These are phyloP conservation scores for Kuraishia cidri DNA, from an alignment of 805 yeast species.

Conservation along the genomic window DNA sequence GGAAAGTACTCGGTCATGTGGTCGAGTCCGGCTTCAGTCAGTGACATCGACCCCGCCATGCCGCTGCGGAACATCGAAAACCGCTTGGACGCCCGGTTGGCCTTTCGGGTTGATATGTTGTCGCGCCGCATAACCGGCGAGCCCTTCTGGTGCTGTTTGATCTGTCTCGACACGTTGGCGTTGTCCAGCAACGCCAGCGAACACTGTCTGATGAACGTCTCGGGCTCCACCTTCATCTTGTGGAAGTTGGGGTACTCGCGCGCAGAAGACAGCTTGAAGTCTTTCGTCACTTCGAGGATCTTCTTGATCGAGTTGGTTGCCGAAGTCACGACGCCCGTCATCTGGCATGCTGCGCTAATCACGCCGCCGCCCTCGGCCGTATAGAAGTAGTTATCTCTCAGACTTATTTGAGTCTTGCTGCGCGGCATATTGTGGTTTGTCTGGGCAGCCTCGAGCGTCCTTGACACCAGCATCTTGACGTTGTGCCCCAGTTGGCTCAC, in stretches of 20 bases:
- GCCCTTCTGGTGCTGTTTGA: constrained; percentile 14
- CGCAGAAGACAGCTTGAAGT: constrained; percentile 48
- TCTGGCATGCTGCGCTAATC: constrained; percentile 23
- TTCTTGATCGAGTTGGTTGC: constrained; percentile 47
- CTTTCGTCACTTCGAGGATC: constrained; percentile 51
- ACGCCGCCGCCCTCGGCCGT: constrained; percentile 56
- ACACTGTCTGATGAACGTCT: constrained; percentile 50
- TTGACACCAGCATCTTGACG: constrained; percentile 51
- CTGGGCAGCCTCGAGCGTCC: constrained; percentile 1
- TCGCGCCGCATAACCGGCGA: too few species aligned
- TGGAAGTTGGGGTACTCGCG: constrained; percentile 63
- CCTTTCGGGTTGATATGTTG: constrained; percentile 15
- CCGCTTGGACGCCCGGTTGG: constrained; percentile 25
- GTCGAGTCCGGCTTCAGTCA: constrained; percentile 39
- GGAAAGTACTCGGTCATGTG: constrained; percentile 22
- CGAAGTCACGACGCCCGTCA: constrained; percentile 41
- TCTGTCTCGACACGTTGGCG: constrained; percentile 19
- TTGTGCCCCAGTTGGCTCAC: constrained; percentile 59
- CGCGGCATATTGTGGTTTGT: constrained; percentile 1
- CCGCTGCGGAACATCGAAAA: constrained; percentile 45
- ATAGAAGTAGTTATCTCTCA: constrained; percentile 31
- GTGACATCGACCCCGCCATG: constrained; percentile 34
- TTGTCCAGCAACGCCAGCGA: constrained; percentile 48
- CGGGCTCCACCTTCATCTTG: constrained; percentile 46
- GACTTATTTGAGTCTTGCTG: background rate